Conservation (phyloP, 441 rosid species). For the Corymbia calophylla region DNA sequence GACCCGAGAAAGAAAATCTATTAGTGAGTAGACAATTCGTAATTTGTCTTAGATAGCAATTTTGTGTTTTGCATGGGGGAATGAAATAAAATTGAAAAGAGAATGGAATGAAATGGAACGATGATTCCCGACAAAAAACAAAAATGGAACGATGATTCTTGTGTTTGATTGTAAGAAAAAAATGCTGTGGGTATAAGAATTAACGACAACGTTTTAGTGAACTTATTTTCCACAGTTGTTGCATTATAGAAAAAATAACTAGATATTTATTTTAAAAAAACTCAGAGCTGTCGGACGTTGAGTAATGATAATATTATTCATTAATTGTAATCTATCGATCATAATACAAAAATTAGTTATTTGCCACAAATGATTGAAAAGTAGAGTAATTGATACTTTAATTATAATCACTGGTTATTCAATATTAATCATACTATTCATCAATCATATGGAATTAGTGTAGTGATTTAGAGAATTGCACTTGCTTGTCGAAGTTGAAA, state of each 20-base stretch:
- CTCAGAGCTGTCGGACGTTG: accelerated
- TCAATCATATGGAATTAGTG: accelerated
- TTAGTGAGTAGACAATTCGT: accelerated
- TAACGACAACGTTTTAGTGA: not conserved
- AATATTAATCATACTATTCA: not conserved
- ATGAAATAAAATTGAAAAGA: not conserved
- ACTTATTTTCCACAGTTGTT: not conserved
- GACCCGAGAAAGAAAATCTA: not conserved
- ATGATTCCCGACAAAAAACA: too few species aligned
- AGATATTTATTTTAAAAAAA: not conserved
- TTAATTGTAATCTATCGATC: accelerated
- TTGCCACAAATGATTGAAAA: not conserved
- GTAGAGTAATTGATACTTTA: not conserved
- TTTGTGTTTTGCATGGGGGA: not conserved
- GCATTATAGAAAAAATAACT: not conserved
- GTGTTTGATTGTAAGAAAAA: not conserved
- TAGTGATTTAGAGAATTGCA: not conserved
- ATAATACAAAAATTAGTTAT: not conserved
- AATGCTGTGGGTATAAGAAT: not conserved
- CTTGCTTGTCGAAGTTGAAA: not conserved
- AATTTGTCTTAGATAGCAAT: accelerated
- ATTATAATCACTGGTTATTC: not conserved
- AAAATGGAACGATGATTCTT: not conserved
- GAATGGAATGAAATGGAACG: not conserved
- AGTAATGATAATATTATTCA: not conserved